Base-by-base conservation (phyloP, 2,329 filamentous ascomycete genomes). In the Akanthomyces lecanii region DNA sequence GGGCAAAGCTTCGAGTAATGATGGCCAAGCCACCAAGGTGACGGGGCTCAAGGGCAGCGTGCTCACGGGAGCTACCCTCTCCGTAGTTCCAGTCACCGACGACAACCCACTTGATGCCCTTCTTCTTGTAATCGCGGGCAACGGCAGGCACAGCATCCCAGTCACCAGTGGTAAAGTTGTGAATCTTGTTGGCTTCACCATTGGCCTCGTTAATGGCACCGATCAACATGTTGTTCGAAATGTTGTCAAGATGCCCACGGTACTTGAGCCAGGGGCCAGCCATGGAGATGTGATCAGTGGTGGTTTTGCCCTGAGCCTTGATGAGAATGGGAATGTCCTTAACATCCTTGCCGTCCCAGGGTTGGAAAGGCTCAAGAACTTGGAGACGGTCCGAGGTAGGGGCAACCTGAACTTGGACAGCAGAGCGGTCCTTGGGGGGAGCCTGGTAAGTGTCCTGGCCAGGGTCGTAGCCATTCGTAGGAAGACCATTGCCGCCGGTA, bases 71-170 rank as follows among this genome's bases (percentile, higher is more conserved):
- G 76, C 87, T 91, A 71, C 95, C 95, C 82, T 99, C 95, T 69
- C 95, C 95, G 81, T 98, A 98, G 86, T 99, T 99, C 92, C 92
- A 98, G 86, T 98, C 95, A 82, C 95, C 95, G 74, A 99, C 80
- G 69, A 99, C 95, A 75, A 97, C 93, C 95, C 95, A 99, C 81
- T 88, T 87, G 78, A 98, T 89, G 65, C 92, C 92, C 82, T 95
- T 93, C 78, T 89, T 87, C 89, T 99, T 99, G 89, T 98, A 98
- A 82, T 97, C 92, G 84, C 94, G 92, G 70, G 95, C 95, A 73
- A 93, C 93, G 66, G 90, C 92, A 64, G 95, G 95, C 63, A 99
- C 95, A 65, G 91, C 90, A 74, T 89, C 92, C 77, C 86, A 94
- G 69, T 93, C 87, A 71, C 89, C 91, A 67, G 83, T 96, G 73